Conservation (phyloP, 1,284 basidiomycete species). For the Apiotrichum laibachii region DNA sequence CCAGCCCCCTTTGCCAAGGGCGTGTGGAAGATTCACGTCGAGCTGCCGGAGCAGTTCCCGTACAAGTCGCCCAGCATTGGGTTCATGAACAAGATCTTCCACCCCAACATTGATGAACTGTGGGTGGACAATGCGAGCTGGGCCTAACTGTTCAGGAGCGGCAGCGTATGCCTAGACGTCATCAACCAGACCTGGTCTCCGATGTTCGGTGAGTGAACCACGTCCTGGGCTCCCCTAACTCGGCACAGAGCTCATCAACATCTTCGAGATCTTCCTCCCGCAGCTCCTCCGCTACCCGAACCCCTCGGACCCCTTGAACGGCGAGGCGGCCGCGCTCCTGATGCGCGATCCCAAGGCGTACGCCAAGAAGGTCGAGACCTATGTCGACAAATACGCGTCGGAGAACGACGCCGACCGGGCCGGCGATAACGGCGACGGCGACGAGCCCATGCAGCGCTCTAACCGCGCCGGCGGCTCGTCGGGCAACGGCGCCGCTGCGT, state of each 20-base stretch:
- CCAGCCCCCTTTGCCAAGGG: slow-evolving; percentile 92
- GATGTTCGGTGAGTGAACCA: slow-evolving; percentile 75
- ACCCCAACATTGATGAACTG: slow-evolving; percentile 97
- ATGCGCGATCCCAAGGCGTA: slow-evolving; percentile 97
- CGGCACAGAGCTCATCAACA: slow-evolving; percentile 90
- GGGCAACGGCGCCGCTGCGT: slow-evolving; percentile 16
- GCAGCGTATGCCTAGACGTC: slow-evolving; percentile 92
- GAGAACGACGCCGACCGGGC: slow-evolving; percentile 51
- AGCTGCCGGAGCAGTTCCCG: slow-evolving; percentile 97
- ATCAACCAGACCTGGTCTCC: slow-evolving; percentile 99
- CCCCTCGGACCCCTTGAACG: slow-evolving; percentile 94
- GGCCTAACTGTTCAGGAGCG: slow-evolving; percentile 61
- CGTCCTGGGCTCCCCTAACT: slow-evolving; percentile 10
- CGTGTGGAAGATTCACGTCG: slow-evolving; percentile 99
- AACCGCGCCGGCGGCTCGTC: slow-evolving; percentile 14
- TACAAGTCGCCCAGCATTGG: slow-evolving; percentile 99
- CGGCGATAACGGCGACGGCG: slow-evolving; percentile 47
- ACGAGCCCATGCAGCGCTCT: slow-evolving; percentile 31
- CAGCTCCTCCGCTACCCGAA: slow-evolving; percentile 97
- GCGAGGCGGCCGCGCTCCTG: slow-evolving; percentile 91
- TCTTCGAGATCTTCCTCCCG: slow-evolving; percentile 96
- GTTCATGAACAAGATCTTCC: slow-evolving; percentile 99
- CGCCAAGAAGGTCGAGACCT: slow-evolving; percentile 77
- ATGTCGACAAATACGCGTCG: slow-evolving; percentile 54
- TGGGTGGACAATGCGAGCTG: slow-evolving; percentile 50